Percentiles rank a stretch among this genome's conserved stretches.
Evolutionary conservation across 176 grass and related monocot species (phyloP).

Genomic region (Triticum aestivum): DNA sequence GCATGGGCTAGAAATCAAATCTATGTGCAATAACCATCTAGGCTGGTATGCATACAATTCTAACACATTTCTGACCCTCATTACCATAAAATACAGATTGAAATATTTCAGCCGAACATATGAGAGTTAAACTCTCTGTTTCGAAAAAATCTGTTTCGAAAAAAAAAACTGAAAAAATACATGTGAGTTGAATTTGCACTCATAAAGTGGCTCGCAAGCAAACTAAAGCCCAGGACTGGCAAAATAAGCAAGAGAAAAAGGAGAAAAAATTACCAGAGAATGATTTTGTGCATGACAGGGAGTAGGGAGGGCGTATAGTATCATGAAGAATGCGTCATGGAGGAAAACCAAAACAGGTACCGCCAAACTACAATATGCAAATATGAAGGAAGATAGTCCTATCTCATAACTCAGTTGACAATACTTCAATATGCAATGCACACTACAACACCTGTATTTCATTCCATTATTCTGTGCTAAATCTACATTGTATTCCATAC

Average conservation of each 20-base stretch:
- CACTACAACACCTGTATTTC: not conserved
- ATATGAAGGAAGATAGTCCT: not conserved
- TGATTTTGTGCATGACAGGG: not conserved
- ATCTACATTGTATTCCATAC: not conserved
- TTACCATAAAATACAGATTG: not conserved
- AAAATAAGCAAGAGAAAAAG: not conserved
- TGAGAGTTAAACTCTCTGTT: not conserved
- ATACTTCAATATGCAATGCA: not conserved
- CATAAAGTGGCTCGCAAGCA: not conserved
- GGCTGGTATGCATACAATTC: not conserved
- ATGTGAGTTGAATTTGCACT: not conserved
- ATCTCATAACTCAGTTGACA: not conserved
- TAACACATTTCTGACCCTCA: not conserved
- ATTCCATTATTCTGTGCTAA: not conserved
- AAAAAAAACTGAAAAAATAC: not conserved
- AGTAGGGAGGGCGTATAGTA: not conserved
- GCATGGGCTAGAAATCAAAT: not conserved
- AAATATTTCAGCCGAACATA: conserved; percentile 6
- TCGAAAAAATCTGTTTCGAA: too few species aligned
- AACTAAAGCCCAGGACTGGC: not conserved
- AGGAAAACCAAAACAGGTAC: conserved; percentile 2
- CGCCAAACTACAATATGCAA: not conserved
- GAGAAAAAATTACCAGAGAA: not conserved
- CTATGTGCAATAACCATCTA: not conserved
- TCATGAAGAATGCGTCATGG: not conserved